phyloP scores from a whole-genome alignment of 2,329 filamentous ascomycete genomes.

The Fusarium pseudograminearum region DNA sequence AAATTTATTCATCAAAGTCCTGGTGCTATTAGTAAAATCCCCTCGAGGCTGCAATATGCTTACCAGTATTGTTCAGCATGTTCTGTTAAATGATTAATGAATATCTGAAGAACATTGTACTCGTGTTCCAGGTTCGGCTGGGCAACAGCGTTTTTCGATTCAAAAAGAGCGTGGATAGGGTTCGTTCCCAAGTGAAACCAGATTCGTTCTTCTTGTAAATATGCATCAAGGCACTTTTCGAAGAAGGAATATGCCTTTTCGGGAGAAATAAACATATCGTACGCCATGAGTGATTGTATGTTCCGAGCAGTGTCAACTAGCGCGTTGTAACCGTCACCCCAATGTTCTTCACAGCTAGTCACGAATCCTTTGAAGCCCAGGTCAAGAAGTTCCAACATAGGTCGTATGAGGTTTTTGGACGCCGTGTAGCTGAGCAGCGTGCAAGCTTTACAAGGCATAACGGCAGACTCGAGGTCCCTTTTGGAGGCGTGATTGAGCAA shows the following conservation, averaged over 20 bases:
- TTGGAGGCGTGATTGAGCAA: slow-evolving; percentile 34
- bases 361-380: slow-evolving; percentile 37
- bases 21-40: slow-evolving; percentile 20
- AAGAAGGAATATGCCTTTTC: slow-evolving; percentile 28
- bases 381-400: slow-evolving; percentile 41
- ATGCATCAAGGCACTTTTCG: slow-evolving; percentile 37
- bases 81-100: slow-evolving; percentile 34
- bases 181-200: slow-evolving; percentile 38
- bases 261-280: slow-evolving; percentile 21
- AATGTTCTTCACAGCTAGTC: slow-evolving; percentile 37
- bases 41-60: neutral
- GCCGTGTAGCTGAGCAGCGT: slow-evolving; percentile 45
- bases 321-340: slow-evolving; percentile 42
- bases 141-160: slow-evolving; percentile 1
- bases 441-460: slow-evolving; percentile 42
- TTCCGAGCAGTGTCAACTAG: slow-evolving; percentile 30
- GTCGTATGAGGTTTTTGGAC: neutral
- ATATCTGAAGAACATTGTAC: slow-evolving; percentile 15
- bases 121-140: slow-evolving; percentile 6
- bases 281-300: slow-evolving; percentile 25
- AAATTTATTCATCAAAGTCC: slow-evolving; percentile 29
- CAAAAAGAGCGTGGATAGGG: slow-evolving; percentile 36
- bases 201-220: slow-evolving; percentile 30
- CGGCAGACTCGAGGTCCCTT: slow-evolving; percentile 29
- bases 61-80: slow-evolving; percentile 40